These are phyloP conservation scores for Citrullus amarus DNA, from an alignment of 306 rosid genomes.

Conservation along the genomic window DNA sequence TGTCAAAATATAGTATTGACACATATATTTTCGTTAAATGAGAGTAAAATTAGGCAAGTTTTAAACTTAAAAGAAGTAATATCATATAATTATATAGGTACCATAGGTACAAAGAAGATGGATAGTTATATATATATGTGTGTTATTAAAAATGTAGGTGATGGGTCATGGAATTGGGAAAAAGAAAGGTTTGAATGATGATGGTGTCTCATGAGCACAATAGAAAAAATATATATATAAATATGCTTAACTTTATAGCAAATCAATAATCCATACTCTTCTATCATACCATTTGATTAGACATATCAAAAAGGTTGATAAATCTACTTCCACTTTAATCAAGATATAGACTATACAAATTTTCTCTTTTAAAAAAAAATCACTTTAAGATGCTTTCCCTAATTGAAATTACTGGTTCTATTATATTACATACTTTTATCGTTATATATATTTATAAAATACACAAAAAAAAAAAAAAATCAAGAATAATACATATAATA, in stretches of 20 bases:
- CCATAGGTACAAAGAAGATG: neutral
- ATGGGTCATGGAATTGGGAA: neutral
- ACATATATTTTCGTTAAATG: neutral
- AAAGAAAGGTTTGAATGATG: neutral
- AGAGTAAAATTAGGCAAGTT: neutral
- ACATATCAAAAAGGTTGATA: neutral
- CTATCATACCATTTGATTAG: neutral
- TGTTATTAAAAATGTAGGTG: neutral
- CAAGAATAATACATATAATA: neutral
- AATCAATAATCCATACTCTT: neutral
- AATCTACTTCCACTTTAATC: neutral
- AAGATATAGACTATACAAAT: neutral
- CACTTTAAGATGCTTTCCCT: no score
- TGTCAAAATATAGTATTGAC: no score
- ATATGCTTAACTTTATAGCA: slow-evolving; percentile 4
- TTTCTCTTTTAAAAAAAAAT: no score
- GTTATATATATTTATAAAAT: no score
- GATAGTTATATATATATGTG: neutral
- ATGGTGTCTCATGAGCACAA: neutral
- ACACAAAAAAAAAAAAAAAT: no score
- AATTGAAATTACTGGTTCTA: no score
- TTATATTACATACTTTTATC: no score
- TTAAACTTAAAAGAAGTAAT: neutral
- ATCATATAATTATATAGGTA: neutral
- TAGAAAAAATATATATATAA: neutral